Evolutionary conservation across 2,329 filamentous ascomycete species (phyloP).

Genomic region (Coniochaeta sp.): DNA sequence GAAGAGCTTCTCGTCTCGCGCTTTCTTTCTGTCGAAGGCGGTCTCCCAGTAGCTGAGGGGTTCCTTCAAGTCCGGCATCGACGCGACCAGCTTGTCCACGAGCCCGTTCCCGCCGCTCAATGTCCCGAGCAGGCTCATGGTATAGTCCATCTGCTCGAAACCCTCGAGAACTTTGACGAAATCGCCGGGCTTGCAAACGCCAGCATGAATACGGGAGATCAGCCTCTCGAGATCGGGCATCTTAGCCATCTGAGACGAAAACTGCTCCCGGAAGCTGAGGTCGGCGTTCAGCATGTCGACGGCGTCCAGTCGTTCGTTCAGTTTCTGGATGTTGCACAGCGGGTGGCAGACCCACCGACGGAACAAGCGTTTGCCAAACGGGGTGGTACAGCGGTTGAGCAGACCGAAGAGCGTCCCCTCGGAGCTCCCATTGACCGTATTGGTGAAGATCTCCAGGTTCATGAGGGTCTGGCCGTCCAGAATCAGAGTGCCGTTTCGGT

Average conservation of each 20-base stretch:
- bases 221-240: constrained; percentile 91
- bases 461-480: constrained; percentile 94
- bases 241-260: constrained; percentile 79
- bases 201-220: constrained; percentile 90
- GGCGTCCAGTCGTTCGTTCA: constrained; percentile 90
- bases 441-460: constrained; percentile 96
- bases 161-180: constrained; percentile 92
- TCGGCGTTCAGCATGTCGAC: constrained; percentile 90
- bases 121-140: constrained; percentile 69
- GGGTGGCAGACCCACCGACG: constrained; percentile 97
- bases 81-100: constrained; percentile 72
- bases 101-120: constrained; percentile 74
- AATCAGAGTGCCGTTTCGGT: constrained; percentile 82
- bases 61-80: constrained; percentile 77
- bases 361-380: constrained; percentile 93
- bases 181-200: constrained; percentile 82
- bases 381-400: constrained; percentile 89
- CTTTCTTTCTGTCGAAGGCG: constrained; percentile 79
- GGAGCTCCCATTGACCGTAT: constrained; percentile 76
- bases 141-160: constrained; percentile 96
- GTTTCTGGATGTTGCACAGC: constrained; percentile 74
- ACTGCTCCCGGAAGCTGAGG: constrained; percentile 71
- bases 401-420: constrained; percentile 87
- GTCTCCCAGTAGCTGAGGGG: constrained; percentile 80
- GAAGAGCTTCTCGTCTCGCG: constrained; percentile 71